Evolutionary conservation across 805 yeast genomes (phyloP).

Genomic region (Kodamaea jinghongensis): DNA sequence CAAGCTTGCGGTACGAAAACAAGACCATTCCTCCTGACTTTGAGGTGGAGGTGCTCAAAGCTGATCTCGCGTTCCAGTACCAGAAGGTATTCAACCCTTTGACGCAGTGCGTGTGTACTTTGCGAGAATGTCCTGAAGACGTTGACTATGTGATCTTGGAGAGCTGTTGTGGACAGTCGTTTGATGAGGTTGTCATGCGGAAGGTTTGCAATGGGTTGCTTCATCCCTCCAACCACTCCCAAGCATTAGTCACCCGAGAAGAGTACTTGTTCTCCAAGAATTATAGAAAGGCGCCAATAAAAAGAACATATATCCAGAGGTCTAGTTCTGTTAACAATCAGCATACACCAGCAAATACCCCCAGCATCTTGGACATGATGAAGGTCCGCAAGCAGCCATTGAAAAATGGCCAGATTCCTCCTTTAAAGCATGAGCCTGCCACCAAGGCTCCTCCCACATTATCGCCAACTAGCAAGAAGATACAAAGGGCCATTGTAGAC

Average conservation of each 20-base stretch:
- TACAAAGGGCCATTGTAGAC: slow-evolving; percentile 5
- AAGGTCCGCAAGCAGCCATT: slow-evolving; percentile 1
- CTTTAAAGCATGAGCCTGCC: neutral
- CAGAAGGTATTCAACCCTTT: slow-evolving; percentile 84
- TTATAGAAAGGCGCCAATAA: slow-evolving; percentile 4
- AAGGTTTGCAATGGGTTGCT: slow-evolving; percentile 62
- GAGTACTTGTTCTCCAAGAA: slow-evolving; percentile 20
- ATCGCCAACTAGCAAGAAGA: slow-evolving; percentile 14
- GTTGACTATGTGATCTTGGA: slow-evolving; percentile 40
- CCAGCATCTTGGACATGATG: slow-evolving; percentile 7
- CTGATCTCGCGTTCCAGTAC: slow-evolving; percentile 75
- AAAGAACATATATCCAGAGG: neutral
- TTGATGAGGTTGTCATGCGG: slow-evolving; percentile 47
- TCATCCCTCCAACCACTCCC: slow-evolving; percentile 57
- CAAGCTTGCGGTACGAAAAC: slow-evolving; percentile 59
- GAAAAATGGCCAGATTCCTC: neutral
- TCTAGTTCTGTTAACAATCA: no score
- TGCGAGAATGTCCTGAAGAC: slow-evolving; percentile 52
- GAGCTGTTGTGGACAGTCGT: slow-evolving; percentile 45
- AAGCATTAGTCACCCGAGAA: slow-evolving; percentile 48
- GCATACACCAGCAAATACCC: no score
- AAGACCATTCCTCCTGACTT: slow-evolving; percentile 59
- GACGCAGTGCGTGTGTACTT: slow-evolving; percentile 45
- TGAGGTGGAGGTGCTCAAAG: slow-evolving; percentile 57
- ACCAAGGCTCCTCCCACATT: slow-evolving; percentile 1